Conservation (phyloP, 495 filamentous ascomycete species). For the Hypoxylon rickii region DNA sequence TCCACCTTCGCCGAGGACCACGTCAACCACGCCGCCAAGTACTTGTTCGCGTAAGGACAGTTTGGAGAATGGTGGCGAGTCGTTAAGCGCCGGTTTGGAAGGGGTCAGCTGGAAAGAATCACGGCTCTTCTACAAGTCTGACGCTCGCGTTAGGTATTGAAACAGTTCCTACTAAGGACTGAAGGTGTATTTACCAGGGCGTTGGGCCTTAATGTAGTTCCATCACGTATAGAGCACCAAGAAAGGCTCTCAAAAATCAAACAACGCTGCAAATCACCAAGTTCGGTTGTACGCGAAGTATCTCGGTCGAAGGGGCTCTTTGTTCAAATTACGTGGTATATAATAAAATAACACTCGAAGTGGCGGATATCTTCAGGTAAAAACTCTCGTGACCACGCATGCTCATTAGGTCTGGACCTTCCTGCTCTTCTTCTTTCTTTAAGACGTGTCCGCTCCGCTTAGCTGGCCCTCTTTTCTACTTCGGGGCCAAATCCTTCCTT, state of each 20-base stretch:
- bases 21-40: conserved; percentile 86
- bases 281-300: no score
- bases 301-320: no score
- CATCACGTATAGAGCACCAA: neutral
- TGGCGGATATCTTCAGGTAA: conserved; percentile 28
- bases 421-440: conserved; percentile 1
- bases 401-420: conserved; percentile 10
- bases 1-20: conserved; percentile 87
- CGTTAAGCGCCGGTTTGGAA: no score
- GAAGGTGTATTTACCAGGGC: neutral
- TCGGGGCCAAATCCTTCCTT: conserved; percentile 34
- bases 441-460: conserved; percentile 1
- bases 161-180: no score
- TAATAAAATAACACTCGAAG: conserved; percentile 19
- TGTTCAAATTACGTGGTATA: conserved; percentile 35
- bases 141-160: no score
- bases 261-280: neutral
- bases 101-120: no score
- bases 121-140: no score
- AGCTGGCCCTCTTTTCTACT: conserved; percentile 39
- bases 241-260: neutral
- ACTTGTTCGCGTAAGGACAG: conserved; percentile 51
- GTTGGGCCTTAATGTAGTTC: neutral
- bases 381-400: neutral
- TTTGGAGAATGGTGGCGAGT: neutral